These are phyloP conservation scores for Irineochytrium annulatum DNA, from an alignment of 192 early-diverging fungal genomes.

Conservation along the genomic window DNA sequence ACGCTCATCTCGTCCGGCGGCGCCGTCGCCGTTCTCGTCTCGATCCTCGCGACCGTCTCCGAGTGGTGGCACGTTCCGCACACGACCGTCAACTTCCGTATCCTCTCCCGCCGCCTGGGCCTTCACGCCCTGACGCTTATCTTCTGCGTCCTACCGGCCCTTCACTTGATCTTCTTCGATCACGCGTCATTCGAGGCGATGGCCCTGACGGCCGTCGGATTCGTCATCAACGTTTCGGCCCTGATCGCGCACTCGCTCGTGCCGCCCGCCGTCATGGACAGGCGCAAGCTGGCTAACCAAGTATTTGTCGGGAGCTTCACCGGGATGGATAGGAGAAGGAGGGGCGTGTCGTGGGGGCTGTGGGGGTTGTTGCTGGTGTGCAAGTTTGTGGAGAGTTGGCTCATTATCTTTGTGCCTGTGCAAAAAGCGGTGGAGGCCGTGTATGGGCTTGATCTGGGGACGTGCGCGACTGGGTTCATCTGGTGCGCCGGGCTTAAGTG, in stretches of 20 bases:
- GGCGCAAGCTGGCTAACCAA: not conserved
- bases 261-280: not conserved
- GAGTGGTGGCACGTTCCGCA: not conserved
- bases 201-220: slow-evolving; percentile 1
- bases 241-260: not conserved
- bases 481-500: not conserved
- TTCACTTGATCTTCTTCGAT: slow-evolving; percentile 9
- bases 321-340: not conserved
- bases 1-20: not conserved
- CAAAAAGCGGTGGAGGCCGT: not conserved
- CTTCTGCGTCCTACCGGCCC: not conserved
- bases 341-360: not conserved
- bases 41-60: not conserved
- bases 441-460: not conserved
- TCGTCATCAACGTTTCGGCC: not conserved
- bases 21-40: not conserved
- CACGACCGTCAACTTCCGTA: not conserved
- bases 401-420: not conserved
- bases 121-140: not conserved
- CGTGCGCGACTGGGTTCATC: not conserved
- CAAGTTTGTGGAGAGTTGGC: not conserved
- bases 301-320: slow-evolving; percentile 5
- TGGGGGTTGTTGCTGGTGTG: not conserved
- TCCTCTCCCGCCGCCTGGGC: not conserved
- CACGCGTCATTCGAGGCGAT: slow-evolving; percentile 3